Evolutionary conservation across 495 filamentous ascomycete species (phyloP).

Genomic region (Venustampulla echinocandica): DNA sequence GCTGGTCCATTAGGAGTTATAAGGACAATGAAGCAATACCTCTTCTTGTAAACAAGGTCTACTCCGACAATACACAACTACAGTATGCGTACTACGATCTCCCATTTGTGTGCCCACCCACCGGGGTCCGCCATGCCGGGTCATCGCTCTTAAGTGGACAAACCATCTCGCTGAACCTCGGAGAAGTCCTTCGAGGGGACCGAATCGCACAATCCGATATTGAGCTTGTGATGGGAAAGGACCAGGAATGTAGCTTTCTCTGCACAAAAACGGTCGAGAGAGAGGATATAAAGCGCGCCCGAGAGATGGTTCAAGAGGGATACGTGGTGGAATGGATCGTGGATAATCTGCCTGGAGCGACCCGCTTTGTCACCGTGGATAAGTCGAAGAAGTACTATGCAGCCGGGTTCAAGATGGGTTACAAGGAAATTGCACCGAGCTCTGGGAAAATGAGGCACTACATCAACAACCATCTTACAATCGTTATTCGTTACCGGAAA

Average conservation of each 20-base stretch:
- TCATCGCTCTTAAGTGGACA: conserved; percentile 70
- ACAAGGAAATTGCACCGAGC: conserved; percentile 54
- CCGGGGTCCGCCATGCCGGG: conserved; percentile 56
- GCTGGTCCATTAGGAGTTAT: conserved; percentile 75
- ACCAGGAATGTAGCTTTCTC: conserved; percentile 67
- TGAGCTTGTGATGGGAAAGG: conserved; percentile 70
- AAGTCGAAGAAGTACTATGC: conserved; percentile 87
- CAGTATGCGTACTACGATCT: conserved; percentile 93
- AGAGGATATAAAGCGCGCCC: conserved; percentile 59
- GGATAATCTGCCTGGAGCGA: conserved; percentile 88
- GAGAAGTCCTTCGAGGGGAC: conserved; percentile 86
- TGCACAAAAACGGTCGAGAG: conserved; percentile 60
- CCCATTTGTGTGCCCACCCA: conserved; percentile 83
- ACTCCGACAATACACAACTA: conserved; percentile 83
- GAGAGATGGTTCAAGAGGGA: conserved; percentile 67
- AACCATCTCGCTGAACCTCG: conserved; percentile 81
- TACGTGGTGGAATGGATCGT: conserved; percentile 96
- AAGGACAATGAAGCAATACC: conserved; percentile 72
- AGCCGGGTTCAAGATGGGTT: conserved; percentile 89
- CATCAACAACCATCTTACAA: conserved; percentile 86
- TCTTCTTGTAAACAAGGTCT: conserved; percentile 90
- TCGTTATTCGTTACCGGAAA: conserved; percentile 75
- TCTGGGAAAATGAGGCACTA: conserved; percentile 57
- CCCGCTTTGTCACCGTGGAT: conserved; percentile 86
- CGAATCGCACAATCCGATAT: conserved; percentile 87